Percentiles rank a stretch among this genome's conserved stretches.
Conservation (phyloP, 2,329 filamentous ascomycete species). For the Cytospora piceae region DNA sequence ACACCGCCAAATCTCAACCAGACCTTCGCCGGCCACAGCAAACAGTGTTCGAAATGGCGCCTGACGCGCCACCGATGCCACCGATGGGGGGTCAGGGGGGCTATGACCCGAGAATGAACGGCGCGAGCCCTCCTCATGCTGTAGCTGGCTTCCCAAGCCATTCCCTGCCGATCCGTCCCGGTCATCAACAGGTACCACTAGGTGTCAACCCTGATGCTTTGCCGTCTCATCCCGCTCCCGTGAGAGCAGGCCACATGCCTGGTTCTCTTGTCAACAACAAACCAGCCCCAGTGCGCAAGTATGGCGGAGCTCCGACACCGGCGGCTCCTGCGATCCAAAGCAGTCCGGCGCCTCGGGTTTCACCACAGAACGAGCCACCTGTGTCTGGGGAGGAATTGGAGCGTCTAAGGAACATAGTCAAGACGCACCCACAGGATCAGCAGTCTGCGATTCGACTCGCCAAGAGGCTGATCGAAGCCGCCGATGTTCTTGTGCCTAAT, state of each 20-base stretch:
- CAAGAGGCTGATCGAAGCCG: slow-evolving; percentile 84
- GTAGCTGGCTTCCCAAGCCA: slow-evolving; percentile 35
- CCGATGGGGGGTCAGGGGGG: slow-evolving; percentile 30
- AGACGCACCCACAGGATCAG: slow-evolving; percentile 73
- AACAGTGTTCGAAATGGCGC: slow-evolving; percentile 75
- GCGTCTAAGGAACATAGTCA: slow-evolving; percentile 69
- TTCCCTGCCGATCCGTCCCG: slow-evolving; percentile 37
- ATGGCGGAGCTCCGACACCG: slow-evolving; percentile 51
- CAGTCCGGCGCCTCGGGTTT: slow-evolving; percentile 28
- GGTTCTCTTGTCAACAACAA: slow-evolving; percentile 62
- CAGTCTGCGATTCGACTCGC: slow-evolving; percentile 73
- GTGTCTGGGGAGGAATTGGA: slow-evolving; percentile 83
- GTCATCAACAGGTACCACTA: slow-evolving; percentile 37
- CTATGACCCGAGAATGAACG: slow-evolving; percentile 25
- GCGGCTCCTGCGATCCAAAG: slow-evolving; percentile 32
- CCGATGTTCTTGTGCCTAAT: slow-evolving; percentile 69
- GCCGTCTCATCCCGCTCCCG: slow-evolving; percentile 64
- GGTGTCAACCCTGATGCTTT: slow-evolving; percentile 49
- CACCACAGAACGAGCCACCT: slow-evolving; percentile 49
- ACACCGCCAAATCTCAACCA: slow-evolving; percentile 68
- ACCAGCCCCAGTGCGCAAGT: slow-evolving; percentile 62
- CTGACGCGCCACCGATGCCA: slow-evolving; percentile 60
- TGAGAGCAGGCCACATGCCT: slow-evolving; percentile 65
- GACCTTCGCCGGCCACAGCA: slow-evolving; percentile 66
- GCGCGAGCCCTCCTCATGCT: slow-evolving; percentile 31